phyloP scores from a whole-genome alignment of 441 rosid genomes.

The Pelargonium cotyledonis region DNA sequence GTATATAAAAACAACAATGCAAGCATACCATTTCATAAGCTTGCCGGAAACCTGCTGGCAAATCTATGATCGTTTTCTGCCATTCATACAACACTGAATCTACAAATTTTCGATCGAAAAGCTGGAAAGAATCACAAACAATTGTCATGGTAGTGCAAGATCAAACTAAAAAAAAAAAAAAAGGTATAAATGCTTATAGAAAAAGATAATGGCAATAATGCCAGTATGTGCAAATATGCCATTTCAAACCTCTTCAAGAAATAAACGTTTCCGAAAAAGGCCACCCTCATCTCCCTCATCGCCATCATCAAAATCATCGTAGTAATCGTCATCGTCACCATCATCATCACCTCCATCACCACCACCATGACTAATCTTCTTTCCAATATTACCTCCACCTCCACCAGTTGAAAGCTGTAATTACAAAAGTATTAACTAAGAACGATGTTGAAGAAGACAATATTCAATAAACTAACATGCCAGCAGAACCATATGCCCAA shows the following conservation, averaged over 20 bases:
- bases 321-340: conserved; percentile 91
- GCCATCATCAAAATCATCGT: conserved; percentile 80
- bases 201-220: conserved; percentile 3
- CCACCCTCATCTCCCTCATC: conserved; percentile 91
- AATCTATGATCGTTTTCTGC: conserved; percentile 91
- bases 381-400: conserved; percentile 94
- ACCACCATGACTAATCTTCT: conserved; percentile 71
- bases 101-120: conserved; percentile 85
- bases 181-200: background rate
- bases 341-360: conserved; percentile 96
- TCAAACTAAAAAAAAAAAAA: conserved; percentile 12
- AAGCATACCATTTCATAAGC: conserved; percentile 85
- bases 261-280: conserved; percentile 70
- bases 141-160: background rate
- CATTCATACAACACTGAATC: conserved; percentile 93
- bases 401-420: conserved; percentile 79
- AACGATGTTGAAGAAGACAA: background rate
- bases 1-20: conserved; percentile 10
- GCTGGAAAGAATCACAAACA: conserved; percentile 35
- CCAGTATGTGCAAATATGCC: background rate
- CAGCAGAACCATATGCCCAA: background rate
- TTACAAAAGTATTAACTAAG: conserved; percentile 15
- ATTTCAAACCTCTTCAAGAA: conserved; percentile 72
- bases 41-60: conserved; percentile 96
- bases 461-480: background rate